Evolutionary conservation across 495 filamentous ascomycete species (phyloP).

Genomic region (Penicillium odoratum): DNA sequence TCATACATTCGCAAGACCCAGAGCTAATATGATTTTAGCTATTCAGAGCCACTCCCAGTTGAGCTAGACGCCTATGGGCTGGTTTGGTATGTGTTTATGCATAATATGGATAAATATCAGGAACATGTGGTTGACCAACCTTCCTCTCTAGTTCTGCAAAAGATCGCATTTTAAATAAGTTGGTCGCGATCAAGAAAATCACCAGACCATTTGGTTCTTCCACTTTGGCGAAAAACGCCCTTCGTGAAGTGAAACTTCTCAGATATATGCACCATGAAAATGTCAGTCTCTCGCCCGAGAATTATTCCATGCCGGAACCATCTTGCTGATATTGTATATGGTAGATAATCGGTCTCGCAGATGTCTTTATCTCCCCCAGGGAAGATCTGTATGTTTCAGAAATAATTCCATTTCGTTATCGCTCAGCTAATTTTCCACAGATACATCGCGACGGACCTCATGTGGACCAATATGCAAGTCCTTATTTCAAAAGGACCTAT

Average conservation of each 20-base stretch:
- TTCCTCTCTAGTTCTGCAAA: slow-evolving; percentile 13
- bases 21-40: slow-evolving; percentile 5
- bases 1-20: neutral
- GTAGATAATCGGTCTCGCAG: slow-evolving; percentile 73
- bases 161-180: slow-evolving; percentile 48
- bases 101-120: neutral
- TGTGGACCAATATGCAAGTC: slow-evolving; percentile 87
- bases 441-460: slow-evolving; percentile 91
- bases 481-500: slow-evolving; percentile 82
- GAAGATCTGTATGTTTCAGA: slow-evolving; percentile 92
- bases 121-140: neutral
- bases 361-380: slow-evolving; percentile 92
- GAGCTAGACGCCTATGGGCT: slow-evolving; percentile 10
- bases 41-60: slow-evolving; percentile 8
- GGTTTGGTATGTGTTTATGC: slow-evolving; percentile 4
- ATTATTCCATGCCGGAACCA: neutral
- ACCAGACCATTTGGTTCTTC: slow-evolving; percentile 95
- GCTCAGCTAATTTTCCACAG: slow-evolving; percentile 35
- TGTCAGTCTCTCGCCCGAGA: slow-evolving; percentile 44
- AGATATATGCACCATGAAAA: slow-evolving; percentile 92
- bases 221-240: slow-evolving; percentile 83
- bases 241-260: slow-evolving; percentile 85
- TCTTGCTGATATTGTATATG: slow-evolving; percentile 55
- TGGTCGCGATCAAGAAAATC: slow-evolving; percentile 94
- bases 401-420: slow-evolving; percentile 73